Percentiles rank a stretch among this genome's conserved stretches.
Conservation (phyloP, 352 stramenopile species). For the Globisporangium spinosum region DNA sequence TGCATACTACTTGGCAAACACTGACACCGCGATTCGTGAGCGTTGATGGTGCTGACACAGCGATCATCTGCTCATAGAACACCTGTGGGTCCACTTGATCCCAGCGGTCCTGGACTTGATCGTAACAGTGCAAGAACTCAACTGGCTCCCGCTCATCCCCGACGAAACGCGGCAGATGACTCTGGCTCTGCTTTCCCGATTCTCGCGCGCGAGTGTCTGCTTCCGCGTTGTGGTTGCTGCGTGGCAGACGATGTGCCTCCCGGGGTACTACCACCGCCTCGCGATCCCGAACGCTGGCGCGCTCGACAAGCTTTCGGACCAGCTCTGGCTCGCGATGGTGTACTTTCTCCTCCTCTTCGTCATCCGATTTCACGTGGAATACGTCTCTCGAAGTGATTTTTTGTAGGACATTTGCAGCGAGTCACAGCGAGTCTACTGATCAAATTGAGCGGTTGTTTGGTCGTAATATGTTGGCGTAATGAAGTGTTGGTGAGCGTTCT, state of each 20-base stretch:
- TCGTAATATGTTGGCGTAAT: too few relatives aligned
- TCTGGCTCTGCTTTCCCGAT: neutral
- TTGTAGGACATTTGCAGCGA: too few relatives aligned
- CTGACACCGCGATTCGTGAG: neutral
- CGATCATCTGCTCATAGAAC: neutral
- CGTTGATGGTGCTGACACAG: neutral
- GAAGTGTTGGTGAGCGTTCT: too few relatives aligned
- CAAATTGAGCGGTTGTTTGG: too few relatives aligned
- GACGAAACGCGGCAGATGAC: neutral
- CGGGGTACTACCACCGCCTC: neutral
- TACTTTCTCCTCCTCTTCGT: neutral
- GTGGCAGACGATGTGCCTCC: neutral
- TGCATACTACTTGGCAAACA: neutral
- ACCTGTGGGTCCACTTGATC: neutral
- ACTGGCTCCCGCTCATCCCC: neutral
- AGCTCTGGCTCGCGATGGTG: neutral
- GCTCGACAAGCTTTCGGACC: neutral
- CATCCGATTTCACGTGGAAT: neutral
- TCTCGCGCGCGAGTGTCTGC: neutral
- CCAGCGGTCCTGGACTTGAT: neutral
- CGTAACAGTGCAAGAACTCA: neutral
- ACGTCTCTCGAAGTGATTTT: too few relatives aligned
- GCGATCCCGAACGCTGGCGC: neutral
- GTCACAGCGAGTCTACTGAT: too few relatives aligned
- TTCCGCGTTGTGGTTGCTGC: neutral